Conservation (phyloP, 1,139 yeast genomes). For the Candida dubliniensis region DNA sequence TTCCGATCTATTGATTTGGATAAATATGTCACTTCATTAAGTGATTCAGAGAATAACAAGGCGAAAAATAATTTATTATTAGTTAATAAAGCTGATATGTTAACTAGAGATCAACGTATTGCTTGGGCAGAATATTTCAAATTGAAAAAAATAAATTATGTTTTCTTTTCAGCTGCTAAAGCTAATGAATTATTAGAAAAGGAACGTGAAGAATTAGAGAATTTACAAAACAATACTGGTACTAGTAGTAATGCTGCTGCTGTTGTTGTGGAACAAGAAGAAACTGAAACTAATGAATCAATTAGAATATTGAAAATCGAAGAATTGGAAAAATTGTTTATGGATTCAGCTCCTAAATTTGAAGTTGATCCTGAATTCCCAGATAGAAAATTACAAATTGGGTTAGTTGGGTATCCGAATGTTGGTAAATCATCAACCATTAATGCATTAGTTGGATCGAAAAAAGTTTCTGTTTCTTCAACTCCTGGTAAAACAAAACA, state of each 20-base stretch:
- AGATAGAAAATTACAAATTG: slow-evolving; percentile 76
- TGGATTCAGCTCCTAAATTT: slow-evolving; percentile 77
- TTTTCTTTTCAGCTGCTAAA: slow-evolving; percentile 88
- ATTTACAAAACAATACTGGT: slow-evolving; percentile 19
- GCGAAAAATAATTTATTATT: slow-evolving; percentile 75
- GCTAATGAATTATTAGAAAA: slow-evolving; percentile 72
- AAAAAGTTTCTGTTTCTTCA: slow-evolving; percentile 94
- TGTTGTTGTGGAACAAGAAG: slow-evolving; percentile 15
- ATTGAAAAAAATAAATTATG: slow-evolving; percentile 68
- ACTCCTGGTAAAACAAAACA: slow-evolving; percentile 99
- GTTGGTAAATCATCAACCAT: slow-evolving; percentile 97
- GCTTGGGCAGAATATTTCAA: slow-evolving; percentile 86
- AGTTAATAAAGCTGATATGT: slow-evolving; percentile 91
- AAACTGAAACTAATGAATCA: slow-evolving; percentile 19
- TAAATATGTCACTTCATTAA: slow-evolving; percentile 70
- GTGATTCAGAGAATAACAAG: slow-evolving; percentile 47
- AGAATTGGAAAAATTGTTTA: slow-evolving; percentile 79
- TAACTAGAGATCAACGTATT: slow-evolving; percentile 72
- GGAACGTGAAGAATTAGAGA: slow-evolving; percentile 53
- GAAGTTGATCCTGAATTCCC: slow-evolving; percentile 52
- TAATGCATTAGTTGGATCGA: slow-evolving; percentile 92
- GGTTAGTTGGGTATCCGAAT: slow-evolving; percentile 94
- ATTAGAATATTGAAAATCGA: slow-evolving; percentile 76
- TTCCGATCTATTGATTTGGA: slow-evolving; percentile 91
- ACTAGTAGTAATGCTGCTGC: slow-evolving; percentile 12